Base-by-base conservation (phyloP, 495 filamentous ascomycete genomes). In the Hyaloscypha variabilis region DNA sequence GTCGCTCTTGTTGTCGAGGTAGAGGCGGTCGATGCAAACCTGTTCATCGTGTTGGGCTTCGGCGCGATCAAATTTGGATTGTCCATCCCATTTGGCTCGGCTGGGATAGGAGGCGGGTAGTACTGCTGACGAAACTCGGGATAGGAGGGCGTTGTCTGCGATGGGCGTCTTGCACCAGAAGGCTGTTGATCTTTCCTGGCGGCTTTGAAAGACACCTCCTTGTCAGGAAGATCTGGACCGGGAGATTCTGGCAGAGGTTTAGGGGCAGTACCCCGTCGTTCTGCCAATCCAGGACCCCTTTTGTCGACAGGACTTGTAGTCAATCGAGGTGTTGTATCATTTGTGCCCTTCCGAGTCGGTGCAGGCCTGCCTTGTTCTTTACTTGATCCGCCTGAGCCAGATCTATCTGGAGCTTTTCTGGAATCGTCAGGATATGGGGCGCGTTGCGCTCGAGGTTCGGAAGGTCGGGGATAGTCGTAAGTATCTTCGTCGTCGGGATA, bases 1-100 rank as follows among this genome's bases (percentile, higher is more conserved):
- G 92, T 90, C 31, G 94, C 95, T 63, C 91, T 85, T 11, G 96
- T 98, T 8, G 95, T 99, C 2, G 94, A 96, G 0, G 87, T 96
- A 0, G 95, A 97, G 19, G 94, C 93, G 29, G 91, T 93, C 0
- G 92, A 96, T 59, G 87, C 88, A 67, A 96, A 87, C 26, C 93
- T 86, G 77, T 94, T 91, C 74, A 97, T 74, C 42, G 66, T 66
- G 66, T 54, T 74, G 58, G 66, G 70, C 23, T 60, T 64, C 25
- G 74, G 72, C 10, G 64, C 69, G 25, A 60, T 51, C 14, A 73
- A 50, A 14, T 69, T 62, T 8, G 36, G 14, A 19, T 25, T 58
- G 14, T 30, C 67, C 36, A 24, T 31, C 30, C 62, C 65, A 69
- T 73, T 65, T 13, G 59, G 64, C 30, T 69, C 64, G 8, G 65